Conservation (phyloP, 495 filamentous ascomycete genomes). For the Staphylotrichum longicolle region DNA sequence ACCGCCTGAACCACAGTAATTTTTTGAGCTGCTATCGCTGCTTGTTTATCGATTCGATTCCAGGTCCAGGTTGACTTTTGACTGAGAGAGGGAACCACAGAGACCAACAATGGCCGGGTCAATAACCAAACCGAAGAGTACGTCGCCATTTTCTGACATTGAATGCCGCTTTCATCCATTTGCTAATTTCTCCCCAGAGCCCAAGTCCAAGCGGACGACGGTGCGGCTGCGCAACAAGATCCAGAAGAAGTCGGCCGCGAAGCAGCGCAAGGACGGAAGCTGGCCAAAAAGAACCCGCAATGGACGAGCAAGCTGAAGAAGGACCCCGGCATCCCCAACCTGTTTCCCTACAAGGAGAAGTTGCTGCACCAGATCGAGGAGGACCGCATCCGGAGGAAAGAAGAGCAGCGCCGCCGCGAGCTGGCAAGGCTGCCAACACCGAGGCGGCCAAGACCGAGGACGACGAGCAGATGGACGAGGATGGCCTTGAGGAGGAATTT, state of each 20-base stretch:
- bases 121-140: slow-evolving; percentile 55
- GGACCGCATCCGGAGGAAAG: slow-evolving; percentile 70
- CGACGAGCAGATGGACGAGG: slow-evolving; percentile 43
- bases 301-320: slow-evolving; percentile 93
- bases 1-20: slow-evolving; percentile 30
- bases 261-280: slow-evolving; percentile 84
- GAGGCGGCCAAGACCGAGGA: slow-evolving; percentile 42
- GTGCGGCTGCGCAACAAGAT: slow-evolving; percentile 93
- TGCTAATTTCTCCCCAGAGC: slow-evolving; percentile 56
- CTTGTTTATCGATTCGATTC: neutral
- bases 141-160: slow-evolving; percentile 18
- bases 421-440: slow-evolving; percentile 61
- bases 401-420: slow-evolving; percentile 71
- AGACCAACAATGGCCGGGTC: slow-evolving; percentile 43
- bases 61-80: no score
- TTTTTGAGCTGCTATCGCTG: slow-evolving; percentile 25
- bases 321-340: slow-evolving; percentile 93
- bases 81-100: neutral
- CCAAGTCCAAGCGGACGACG: slow-evolving; percentile 87
- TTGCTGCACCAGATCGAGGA: slow-evolving; percentile 93
- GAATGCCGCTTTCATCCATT: neutral
- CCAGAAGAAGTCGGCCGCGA: slow-evolving; percentile 85
- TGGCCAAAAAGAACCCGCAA: slow-evolving; percentile 93
- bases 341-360: slow-evolving; percentile 97
- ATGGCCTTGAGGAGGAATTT: slow-evolving; percentile 35